Conservation (phyloP, 2,329 filamentous ascomycete species). For the Aaosphaeria arxii region DNA sequence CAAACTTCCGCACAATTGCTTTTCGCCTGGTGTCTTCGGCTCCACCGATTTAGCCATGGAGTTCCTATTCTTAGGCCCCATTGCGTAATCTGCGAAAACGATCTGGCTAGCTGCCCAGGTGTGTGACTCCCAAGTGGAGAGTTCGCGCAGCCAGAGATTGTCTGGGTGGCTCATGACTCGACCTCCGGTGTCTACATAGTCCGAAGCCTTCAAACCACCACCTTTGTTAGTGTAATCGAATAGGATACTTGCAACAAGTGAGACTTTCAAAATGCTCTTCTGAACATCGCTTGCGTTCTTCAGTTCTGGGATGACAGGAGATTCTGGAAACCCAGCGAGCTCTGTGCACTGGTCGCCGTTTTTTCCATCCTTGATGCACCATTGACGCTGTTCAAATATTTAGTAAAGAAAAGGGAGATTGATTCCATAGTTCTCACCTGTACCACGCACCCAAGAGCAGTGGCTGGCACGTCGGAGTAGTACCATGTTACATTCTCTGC, state of each 20-base stretch:
- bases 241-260: too few species aligned
- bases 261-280: too few species aligned
- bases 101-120: conserved; percentile 1
- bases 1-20: conserved; percentile 1
- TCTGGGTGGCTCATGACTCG: background rate
- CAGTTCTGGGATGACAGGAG: too few species aligned
- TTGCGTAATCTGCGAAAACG: background rate
- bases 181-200: background rate
- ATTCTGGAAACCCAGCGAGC: background rate
- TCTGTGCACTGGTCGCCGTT: background rate
- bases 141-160: conserved; percentile 2
- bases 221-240: too few species aligned
- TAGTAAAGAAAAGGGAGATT: too few species aligned
- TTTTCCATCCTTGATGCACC: background rate
- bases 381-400: background rate
- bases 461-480: background rate
- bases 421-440: background rate
- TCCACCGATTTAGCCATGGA: background rate
- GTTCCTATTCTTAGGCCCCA: background rate
- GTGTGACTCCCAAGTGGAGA: background rate
- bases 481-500: background rate
- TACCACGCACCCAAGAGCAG: background rate
- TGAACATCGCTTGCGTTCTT: too few species aligned
- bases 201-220: too few species aligned
- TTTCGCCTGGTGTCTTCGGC: conserved; percentile 1